Conservation (phyloP, 352 stramenopile species). For the Aphanomyces cochlioides region DNA sequence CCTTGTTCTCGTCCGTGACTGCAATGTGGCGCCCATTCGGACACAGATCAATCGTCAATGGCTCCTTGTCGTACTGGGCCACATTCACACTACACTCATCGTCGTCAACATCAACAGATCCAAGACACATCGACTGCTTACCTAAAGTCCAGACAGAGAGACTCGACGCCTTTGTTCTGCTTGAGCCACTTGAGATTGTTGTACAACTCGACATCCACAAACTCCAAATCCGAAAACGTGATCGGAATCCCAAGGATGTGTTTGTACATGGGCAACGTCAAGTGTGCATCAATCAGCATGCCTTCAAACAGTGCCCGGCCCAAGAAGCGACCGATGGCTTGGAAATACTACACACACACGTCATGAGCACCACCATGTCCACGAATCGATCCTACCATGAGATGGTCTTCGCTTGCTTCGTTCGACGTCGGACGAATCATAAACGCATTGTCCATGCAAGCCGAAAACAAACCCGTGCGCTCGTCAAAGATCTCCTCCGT, state of each 20-base stretch:
- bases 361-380: background rate
- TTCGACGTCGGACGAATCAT: constrained; percentile 82
- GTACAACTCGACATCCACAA: constrained; percentile 84
- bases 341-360: constrained; percentile 57
- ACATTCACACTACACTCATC: constrained; percentile 51
- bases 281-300: constrained; percentile 75
- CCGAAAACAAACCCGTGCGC: constrained; percentile 73
- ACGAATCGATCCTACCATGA: constrained; percentile 53
- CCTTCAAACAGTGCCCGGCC: constrained; percentile 85
- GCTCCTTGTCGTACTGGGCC: constrained; percentile 65
- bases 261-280: constrained; percentile 85
- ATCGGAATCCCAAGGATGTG: constrained; percentile 87
- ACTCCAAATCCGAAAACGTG: constrained; percentile 88
- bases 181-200: constrained; percentile 82
- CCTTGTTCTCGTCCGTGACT: constrained; percentile 97
- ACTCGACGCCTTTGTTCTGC: constrained; percentile 76
- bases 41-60: constrained; percentile 92
- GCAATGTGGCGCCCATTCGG: constrained; percentile 91
- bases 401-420: constrained; percentile 78
- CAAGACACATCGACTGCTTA: constrained; percentile 39
- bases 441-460: constrained; percentile 61
- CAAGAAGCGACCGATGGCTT: constrained; percentile 85
- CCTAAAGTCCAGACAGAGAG: constrained; percentile 77
- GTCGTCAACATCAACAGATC: background rate
- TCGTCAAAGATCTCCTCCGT: constrained; percentile 87